phyloP scores from a whole-genome alignment of 2,329 filamentous ascomycete species.

The Dactylellina cionopaga region DNA sequence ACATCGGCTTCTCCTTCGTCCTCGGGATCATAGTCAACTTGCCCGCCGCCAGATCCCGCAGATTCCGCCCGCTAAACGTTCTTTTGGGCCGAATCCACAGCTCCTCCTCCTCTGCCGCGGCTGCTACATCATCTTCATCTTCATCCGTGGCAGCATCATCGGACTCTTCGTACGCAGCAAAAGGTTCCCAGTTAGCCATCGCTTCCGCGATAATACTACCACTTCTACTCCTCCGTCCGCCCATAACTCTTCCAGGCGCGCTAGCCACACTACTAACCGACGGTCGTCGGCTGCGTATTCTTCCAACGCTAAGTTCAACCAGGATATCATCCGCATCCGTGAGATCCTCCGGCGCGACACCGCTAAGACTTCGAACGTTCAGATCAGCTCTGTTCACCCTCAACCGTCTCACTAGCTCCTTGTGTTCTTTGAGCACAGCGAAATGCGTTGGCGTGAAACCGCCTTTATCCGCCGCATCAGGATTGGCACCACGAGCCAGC shows the following conservation, averaged over 20 bases:
- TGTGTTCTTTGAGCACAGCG: slow-evolving; percentile 78
- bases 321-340: slow-evolving; percentile 70
- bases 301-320: slow-evolving; percentile 67
- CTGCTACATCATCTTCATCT: slow-evolving; percentile 59
- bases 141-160: slow-evolving; percentile 61
- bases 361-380: slow-evolving; percentile 74
- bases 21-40: slow-evolving; percentile 49
- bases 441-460: slow-evolving; percentile 86
- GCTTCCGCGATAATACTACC: slow-evolving; percentile 62
- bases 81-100: slow-evolving; percentile 59
- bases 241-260: slow-evolving; percentile 61
- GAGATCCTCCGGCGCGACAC: slow-evolving; percentile 76
- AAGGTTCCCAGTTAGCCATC: slow-evolving; percentile 55
- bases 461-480: slow-evolving; percentile 77
- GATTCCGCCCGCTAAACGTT: slow-evolving; percentile 55
- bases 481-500: slow-evolving; percentile 79
- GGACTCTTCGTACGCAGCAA: slow-evolving; percentile 61
- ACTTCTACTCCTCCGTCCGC: slow-evolving; percentile 63
- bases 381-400: slow-evolving; percentile 78
- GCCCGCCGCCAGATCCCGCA: slow-evolving; percentile 42
- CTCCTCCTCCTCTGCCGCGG: slow-evolving; percentile 57
- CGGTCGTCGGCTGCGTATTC: slow-evolving; percentile 69
- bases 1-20: slow-evolving; percentile 35
- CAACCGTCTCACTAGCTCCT: slow-evolving; percentile 78
- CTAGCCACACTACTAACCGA: slow-evolving; percentile 73